These are phyloP conservation scores for Ascoidea rubescens DNA, from an alignment of 805 yeast species.

Conservation along the genomic window DNA sequence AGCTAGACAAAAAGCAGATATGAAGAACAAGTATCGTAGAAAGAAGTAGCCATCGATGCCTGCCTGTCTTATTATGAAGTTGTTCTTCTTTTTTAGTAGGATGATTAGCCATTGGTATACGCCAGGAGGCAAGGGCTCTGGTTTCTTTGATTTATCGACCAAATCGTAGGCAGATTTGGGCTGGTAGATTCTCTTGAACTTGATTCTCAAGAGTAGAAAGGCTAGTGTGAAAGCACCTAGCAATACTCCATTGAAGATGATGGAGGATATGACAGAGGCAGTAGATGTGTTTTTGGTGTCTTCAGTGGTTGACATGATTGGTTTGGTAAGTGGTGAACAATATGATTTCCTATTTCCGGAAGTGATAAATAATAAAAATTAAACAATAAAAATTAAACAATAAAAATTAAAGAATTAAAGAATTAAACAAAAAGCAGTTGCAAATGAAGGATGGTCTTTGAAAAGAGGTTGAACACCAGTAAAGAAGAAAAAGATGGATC, in stretches of 20 bases:
- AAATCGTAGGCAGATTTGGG: slow-evolving; percentile 63
- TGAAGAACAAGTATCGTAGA: slow-evolving; percentile 55
- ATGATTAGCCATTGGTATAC: slow-evolving; percentile 57
- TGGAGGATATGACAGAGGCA: slow-evolving; percentile 58
- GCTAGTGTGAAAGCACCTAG: slow-evolving; percentile 45
- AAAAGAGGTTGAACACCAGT: no score
- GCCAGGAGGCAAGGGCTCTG: slow-evolving; percentile 62
- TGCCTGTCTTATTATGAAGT: slow-evolving; percentile 69
- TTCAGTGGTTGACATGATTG: not conserved
- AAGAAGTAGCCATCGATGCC: slow-evolving; percentile 94
- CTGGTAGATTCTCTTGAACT: slow-evolving; percentile 62
- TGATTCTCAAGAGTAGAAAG: slow-evolving; percentile 54
- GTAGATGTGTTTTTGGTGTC: slow-evolving; percentile 36
- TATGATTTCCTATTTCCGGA: no score
- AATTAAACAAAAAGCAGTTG: no score
- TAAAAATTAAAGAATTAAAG: no score
- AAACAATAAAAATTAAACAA: no score
- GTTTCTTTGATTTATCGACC: slow-evolving; percentile 45
- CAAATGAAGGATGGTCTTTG: no score
- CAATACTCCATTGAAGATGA: slow-evolving; percentile 52
- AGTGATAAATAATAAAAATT: no score
- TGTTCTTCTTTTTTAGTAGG: slow-evolving; percentile 50
- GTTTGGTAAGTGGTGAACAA: no score
- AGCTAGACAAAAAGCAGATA: slow-evolving; percentile 37
- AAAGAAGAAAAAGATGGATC: no score